Evolutionary conservation across 306 rosid species (phyloP), one percentile per base, ranked within the genome.

Genomic region (Sicyos baderoa): DNA sequence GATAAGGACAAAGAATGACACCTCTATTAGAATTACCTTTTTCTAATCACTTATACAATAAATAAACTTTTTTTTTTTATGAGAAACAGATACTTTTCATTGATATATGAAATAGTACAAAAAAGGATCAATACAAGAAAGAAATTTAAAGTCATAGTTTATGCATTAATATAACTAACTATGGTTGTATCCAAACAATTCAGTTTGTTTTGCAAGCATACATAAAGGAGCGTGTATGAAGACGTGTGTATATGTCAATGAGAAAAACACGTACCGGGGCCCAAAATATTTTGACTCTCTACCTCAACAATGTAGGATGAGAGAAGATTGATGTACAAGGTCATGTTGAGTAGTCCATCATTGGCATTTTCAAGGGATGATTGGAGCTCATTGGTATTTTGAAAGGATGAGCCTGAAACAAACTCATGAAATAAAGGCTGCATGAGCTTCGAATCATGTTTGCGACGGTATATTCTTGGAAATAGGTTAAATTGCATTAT

Each of bases 381-480:
- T 76, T 70, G 94, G 68, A 94, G 91, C 73, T 80, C 88, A 71
- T 37, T 83, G 53, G 84, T 55, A 74, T 90, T 87, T 22, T n/a
- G 79, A 73, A 73, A 86, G 68, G 74, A 77, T 37, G 99, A 94
- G 70, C 99, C 99, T 0, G 99, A 88, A 47, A 90, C 82, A 82
- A 94, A 94, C 84, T 90, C 97, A 54, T 86, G 97, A 77, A 84
- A 94, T 65, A 94, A 72, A 80, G 99, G 99, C 75, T 94, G 96
- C 76, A 94, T 80, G 74, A 90, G 89, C 86, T 84, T 88, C 48
- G 91, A 80, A 77, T 81, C 84, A 47, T 84, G 89, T 62, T 88
- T 74, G 63, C 83, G 83, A 54, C 4, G 85, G 82, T 88, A 88
- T 74, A 94, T 80, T 73, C 75, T 84, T 3, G 99, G 99, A 78